Evolutionary conservation across 352 stramenopile species (phyloP), one percentile per base, ranked within the genome.

Genomic region (Poterioochromonas sp.): DNA sequence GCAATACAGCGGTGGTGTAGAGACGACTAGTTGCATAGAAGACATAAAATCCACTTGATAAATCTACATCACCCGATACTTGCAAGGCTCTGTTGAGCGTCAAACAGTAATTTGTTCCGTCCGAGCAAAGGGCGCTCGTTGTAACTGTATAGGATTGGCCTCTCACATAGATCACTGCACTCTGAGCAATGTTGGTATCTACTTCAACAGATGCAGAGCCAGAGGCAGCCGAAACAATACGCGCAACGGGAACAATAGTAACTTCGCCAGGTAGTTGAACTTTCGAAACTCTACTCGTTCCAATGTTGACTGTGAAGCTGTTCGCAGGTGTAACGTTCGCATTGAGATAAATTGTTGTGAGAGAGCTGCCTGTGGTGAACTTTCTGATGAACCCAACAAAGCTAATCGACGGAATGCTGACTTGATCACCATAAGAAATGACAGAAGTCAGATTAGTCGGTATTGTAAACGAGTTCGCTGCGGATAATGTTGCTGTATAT

Each of bases 371-470:
- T 11, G 22, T n/a, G 11, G 15, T 63, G 11, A 76, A 34, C 3
- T 8, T 8, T 20, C 2, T 60, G n/a, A 76, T 43, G 40, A 76
- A 76, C 2, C 69, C 69, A 26, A 35, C 29, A 35, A 37, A 76
- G 12, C 22, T 20, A 11, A 63, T 2, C 11, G 20, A 35, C 12
- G 69, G 32, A 41, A 76, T 76, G 12, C 32, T 26, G 20, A 76
- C n/a, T 26, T 8, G 29, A 63, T 81, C 78, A 62, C 78, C 78
- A 32, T 37, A 5, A 40, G 78, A 53, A 49, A 81, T 78, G 37
- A 32, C 34, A 40, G 78, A 73, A 11, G 40, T 39, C 0, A 62
- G 32, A 65, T 81, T 78, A 29, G 32, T 69, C 5, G 53, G 37
- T 15, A 76, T 65, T 64, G 37, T 60, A n/a, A 76, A 76, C 2